Percentiles rank a stretch among this genome's conserved stretches.
Evolutionary conservation across 1,284 basidiomycete genomes (phyloP).

Genomic region (Psilocybe mexicana): DNA sequence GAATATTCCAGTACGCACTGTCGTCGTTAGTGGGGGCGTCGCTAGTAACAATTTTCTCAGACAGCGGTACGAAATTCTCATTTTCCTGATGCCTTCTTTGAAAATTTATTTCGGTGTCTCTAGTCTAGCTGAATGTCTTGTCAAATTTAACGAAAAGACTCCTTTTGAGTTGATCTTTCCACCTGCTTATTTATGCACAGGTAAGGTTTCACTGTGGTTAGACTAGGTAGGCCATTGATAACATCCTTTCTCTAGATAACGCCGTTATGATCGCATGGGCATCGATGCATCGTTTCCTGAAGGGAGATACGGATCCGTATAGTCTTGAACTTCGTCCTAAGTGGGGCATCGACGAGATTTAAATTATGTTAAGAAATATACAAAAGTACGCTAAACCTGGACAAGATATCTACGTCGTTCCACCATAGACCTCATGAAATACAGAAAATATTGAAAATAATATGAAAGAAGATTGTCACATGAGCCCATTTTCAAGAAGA

Average conservation of each 20-base stretch:
- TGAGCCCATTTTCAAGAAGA: not conserved
- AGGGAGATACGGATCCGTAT: conserved; percentile 65
- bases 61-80: conserved; percentile 46
- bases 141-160: conserved; percentile 29
- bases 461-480: not conserved
- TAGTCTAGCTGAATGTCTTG: conserved; percentile 48
- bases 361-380: not conserved
- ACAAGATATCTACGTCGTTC: not conserved
- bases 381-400: not conserved
- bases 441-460: too few species aligned
- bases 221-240: not conserved
- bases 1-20: conserved; percentile 44
- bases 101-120: not conserved
- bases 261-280: conserved; percentile 96
- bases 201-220: conserved; percentile 36
- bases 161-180: conserved; percentile 58
- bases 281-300: conserved; percentile 78
- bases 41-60: conserved; percentile 81
- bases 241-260: conserved; percentile 62
- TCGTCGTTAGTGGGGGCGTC: conserved; percentile 90
- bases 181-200: conserved; percentile 79
- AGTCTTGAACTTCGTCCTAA: conserved; percentile 56
- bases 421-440: not conserved
- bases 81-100: not conserved
- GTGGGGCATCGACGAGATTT: conserved; percentile 70